Percentiles rank a stretch among this genome's conserved stretches.
These are phyloP conservation scores for Chaetoceros muelleri DNA, from an alignment of 108 stramenopile species.

Conservation along the genomic window DNA sequence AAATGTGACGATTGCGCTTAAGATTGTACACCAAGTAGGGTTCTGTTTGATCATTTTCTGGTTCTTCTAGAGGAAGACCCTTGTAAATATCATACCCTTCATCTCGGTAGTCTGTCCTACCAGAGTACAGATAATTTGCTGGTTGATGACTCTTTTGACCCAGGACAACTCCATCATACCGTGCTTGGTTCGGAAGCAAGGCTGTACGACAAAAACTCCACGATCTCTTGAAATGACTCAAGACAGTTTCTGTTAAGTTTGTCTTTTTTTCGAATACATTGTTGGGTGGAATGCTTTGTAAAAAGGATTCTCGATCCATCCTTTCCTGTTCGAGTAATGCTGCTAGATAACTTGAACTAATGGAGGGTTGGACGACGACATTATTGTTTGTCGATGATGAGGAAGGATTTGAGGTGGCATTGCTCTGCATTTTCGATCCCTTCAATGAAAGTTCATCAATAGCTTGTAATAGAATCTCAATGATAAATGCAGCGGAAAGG, in stretches of 20 bases:
- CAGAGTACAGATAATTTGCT: background rate
- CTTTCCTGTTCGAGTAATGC: background rate
- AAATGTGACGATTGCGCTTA: background rate
- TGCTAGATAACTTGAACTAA: background rate
- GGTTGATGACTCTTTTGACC: conserved; percentile 1
- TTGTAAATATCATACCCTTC: conserved; percentile 20
- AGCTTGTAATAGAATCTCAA: background rate
- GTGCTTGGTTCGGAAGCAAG: background rate
- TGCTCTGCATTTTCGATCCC: background rate
- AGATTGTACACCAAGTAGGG: conserved; percentile 3
- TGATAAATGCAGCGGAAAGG: background rate
- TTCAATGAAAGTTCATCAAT: background rate
- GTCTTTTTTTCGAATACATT: too few relatives aligned
- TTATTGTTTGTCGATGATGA: too few relatives aligned
- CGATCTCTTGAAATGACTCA: background rate
- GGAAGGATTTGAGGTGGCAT: background rate
- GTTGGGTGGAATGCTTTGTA: background rate
- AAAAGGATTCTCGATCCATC: background rate
- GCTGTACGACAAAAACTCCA: background rate
- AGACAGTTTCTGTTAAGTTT: background rate
- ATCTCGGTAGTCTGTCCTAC: conserved; percentile 8
- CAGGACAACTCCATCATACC: conserved; percentile 2
- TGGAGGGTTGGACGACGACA: background rate
- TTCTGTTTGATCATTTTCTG: conserved; percentile 3
- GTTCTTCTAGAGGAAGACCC: background rate